Evolutionary conservation across 1,139 yeast species (phyloP), one percentile per base, ranked within the genome.

Genomic region (Saccharomyces hybrid): DNA sequence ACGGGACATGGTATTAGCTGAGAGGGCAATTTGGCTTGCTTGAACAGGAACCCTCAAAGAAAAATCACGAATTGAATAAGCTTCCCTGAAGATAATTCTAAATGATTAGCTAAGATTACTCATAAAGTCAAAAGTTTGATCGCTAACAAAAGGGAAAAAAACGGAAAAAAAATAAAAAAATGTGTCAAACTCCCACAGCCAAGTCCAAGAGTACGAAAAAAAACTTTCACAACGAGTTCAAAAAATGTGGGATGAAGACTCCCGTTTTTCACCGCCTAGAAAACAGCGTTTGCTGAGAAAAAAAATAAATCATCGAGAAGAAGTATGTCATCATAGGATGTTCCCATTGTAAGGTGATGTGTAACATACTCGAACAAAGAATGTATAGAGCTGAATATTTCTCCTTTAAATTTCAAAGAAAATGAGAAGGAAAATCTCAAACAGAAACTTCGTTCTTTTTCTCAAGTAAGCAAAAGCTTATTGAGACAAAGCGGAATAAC

Each of bases 1-100:
- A 65, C 88, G 79, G 16, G 41, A n/a, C 41, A 34, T 32, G 13
- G 16, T 14, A 14, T 14, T 7, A 7, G 20, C 11, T 34, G 42
- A 8, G 7, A 34, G 11, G 44, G 6, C 16, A 20, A n/a, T 60
- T 48, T 52, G 20, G 32, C 44, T 38, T 28, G 9, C 38, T 20
- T 31, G 23, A 16, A 6, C 26, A 38, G 27, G 25, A 2, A 25
- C 16, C 26, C 11, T 23, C 25, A n/a, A 50, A 50, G 5, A 41
- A n/a, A 16, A 16, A 5, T 11, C 5, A 5, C 25, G 34, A 11
- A 31, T 31, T 31, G 16, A 13, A n/a, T 16, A 13, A 13, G 14
- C 5, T 31, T 31, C 16, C 8, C 8, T 31, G 8, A n/a, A 31
- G 14, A 31, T 13, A 31, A 13, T 13, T n/a, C 13, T 5, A 7